Evolutionary conservation across 768 basidiomycete genomes (phyloP), one percentile per base, ranked within the genome.

Genomic region (Pisolithus tinctorius): DNA sequence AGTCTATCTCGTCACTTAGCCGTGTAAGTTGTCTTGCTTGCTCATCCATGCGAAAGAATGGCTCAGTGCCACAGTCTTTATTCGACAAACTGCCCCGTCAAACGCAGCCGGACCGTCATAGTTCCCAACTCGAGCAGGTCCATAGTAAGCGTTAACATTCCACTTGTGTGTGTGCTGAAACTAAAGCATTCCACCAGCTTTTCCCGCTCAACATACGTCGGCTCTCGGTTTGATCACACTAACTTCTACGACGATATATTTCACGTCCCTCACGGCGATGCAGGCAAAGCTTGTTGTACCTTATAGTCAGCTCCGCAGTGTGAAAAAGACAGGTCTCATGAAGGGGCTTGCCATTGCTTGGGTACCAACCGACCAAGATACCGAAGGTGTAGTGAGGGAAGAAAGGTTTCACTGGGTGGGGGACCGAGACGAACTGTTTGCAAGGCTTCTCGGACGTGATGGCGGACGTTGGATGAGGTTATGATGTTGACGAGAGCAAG

Each of bases 351-450:
- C 68, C 13, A 62, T 87, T 23, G 63, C 64, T 42, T 83, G 78
- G 76, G 53, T 48, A 37, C 60, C 68, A 4, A 57, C 59, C 25
- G 50, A 49, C 6, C 27, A 53, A 6, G 66, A 69, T 14, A 70
- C 61, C 11, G 52, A 56, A n/a, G 63, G 59, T 14, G 63, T 61
- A 30, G 72, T 72, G 51, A 72, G 66, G 48, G 77, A 79, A 49
- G 82, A 80, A 47, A 78, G 66, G 56, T 84, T 86, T 58, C 54
- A 67, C 16, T 83, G 81, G 79, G 73, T 86, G 37, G 78, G 77
- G 30, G 71, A 68, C 25, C 76, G 84, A 5, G 82, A 86, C 63
- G 84, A 86, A 44, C 61, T 86, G 16, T 86, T 87, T 62, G 81
- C 80, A 41, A 66, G 83, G 52, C 72, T 87, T 11, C 72, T 85